Evolutionary conservation across 2,329 filamentous ascomycete species (phyloP), one percentile per base, ranked within the genome.

Genomic region (Beauveria asiatica): DNA sequence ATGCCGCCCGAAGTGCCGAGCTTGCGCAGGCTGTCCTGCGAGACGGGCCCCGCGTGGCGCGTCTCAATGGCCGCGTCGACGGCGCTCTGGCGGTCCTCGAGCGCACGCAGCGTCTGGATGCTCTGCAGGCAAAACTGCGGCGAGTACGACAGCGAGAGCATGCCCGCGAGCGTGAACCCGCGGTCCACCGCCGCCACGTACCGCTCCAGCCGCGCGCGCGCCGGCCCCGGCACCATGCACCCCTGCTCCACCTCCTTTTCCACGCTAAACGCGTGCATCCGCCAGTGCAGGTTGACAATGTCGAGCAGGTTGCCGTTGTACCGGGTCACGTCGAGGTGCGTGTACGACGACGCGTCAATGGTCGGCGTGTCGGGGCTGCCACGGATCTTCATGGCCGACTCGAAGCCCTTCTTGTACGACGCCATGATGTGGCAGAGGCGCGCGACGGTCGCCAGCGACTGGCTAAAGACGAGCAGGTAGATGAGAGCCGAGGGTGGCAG

Each of bases 291-390:
- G 69, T 95, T 95, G 76, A 90, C 92, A 37, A 92, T 81, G 69
- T 96, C 91, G 84, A 94, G 92, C 37, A 95, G 80, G 70, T 88
- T 92, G 23, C 87, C 87, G 70, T 96, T 96, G 75, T 94, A 92
- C 25, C 81, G 75, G 64, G 84, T 83, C 45, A 91, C 82, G 60
- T 87, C 83, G 37, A 78, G 74, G 46, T 82, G 78, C 30, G 84
- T 78, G 63, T 86, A 87, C 11, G 75, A 70, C 19, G 71, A 70
- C 6, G 71, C 68, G 62, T 74, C 69, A 48, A 75, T 67, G 9
- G 64, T 67, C 19, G 67, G 60, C 27, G 64, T 66, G 53, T 64
- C 63, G 23, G 72, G 50, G 63, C 30, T 64, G 67, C 66, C 51
- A 63, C 68, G 11, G 70, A 79, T 69, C 59, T 75, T 65, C 75